These are phyloP conservation scores for Xerocomus brunneocitrinus DNA, from an alignment of 768 basidiomycete species.

Conservation along the genomic window DNA sequence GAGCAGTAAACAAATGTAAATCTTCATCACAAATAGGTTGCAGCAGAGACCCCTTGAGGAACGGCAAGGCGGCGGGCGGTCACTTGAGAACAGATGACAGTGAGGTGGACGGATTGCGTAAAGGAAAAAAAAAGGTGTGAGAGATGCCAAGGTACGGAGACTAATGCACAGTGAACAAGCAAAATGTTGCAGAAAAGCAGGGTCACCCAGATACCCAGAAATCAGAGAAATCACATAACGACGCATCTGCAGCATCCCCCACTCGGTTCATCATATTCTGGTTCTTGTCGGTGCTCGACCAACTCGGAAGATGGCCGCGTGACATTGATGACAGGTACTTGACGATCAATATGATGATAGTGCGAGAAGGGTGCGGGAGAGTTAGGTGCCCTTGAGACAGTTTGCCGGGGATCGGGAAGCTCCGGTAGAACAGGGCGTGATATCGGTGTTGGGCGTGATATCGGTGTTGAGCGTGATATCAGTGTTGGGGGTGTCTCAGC, in stretches of 20 bases:
- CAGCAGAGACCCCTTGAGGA: constrained; percentile 2
- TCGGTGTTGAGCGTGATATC: constrained; percentile 13
- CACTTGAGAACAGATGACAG: constrained; percentile 11
- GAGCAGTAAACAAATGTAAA: constrained; percentile 7
- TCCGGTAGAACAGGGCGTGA: constrained; percentile 27
- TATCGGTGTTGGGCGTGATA: constrained; percentile 14
- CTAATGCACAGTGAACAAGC: constrained; percentile 22
- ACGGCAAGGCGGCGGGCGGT: constrained; percentile 9
- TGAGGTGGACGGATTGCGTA: background rate
- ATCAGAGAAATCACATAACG: constrained; percentile 61
- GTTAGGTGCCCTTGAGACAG: constrained; percentile 32
- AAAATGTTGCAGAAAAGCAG: constrained; percentile 19
- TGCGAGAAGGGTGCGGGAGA: constrained; percentile 63
- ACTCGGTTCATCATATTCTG: constrained; percentile 42
- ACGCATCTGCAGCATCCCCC: constrained; percentile 75
- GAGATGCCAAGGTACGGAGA: constrained; percentile 6
- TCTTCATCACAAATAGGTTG: constrained; percentile 13
- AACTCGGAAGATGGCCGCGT: constrained; percentile 28
- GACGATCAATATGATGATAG: constrained; percentile 34
- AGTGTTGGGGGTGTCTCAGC: constrained; percentile 7
- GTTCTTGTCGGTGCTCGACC: constrained; percentile 25
- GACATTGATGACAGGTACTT: constrained; percentile 32
- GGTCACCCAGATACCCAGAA: constrained; percentile 21
- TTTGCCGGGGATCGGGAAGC: constrained; percentile 22
- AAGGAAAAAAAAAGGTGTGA: constrained; percentile 1